These are phyloP conservation scores for Nitzschia inconspicua DNA, from an alignment of 108 stramenopile species.

Conservation along the genomic window DNA sequence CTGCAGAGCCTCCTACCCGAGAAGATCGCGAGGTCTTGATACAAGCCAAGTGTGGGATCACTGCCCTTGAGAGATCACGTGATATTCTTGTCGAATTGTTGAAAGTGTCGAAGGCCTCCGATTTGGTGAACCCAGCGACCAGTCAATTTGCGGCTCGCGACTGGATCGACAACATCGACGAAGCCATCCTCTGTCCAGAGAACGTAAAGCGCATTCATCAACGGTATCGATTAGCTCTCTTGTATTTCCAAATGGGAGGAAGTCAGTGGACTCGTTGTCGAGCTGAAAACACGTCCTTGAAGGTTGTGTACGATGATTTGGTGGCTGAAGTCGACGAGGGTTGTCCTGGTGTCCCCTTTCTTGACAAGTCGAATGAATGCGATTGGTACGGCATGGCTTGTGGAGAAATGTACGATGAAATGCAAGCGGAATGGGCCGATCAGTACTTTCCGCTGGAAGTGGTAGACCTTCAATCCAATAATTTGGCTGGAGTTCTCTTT, in stretches of 20 bases:
- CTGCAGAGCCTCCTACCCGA: constrained; percentile 6
- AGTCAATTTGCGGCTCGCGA: constrained; percentile 44
- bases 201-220: constrained; percentile 18
- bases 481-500: constrained; percentile 30
- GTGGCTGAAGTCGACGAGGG: constrained; percentile 3
- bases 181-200: constrained; percentile 43
- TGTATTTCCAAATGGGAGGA: constrained; percentile 37
- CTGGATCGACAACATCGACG: constrained; percentile 54
- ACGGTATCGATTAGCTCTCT: constrained; percentile 33
- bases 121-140: constrained; percentile 15
- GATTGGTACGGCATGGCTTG: constrained; percentile 61
- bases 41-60: constrained; percentile 32
- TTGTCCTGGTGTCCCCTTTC: background rate
- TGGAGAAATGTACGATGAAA: constrained; percentile 6
- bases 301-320: background rate
- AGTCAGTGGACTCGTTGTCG: constrained; percentile 37
- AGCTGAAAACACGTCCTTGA: constrained; percentile 3
- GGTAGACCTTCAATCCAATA: constrained; percentile 29
- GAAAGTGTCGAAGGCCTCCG: constrained; percentile 14
- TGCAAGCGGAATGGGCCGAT: background rate
- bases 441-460: constrained; percentile 23
- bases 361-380: constrained; percentile 45
- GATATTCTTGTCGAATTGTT: constrained; percentile 33
- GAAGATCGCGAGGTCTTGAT: constrained; percentile 12
- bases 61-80: constrained; percentile 31